Evolutionary conservation across 768 basidiomycete genomes (phyloP), one percentile per base, ranked within the genome.

Genomic region (Heimioporus sp.): DNA sequence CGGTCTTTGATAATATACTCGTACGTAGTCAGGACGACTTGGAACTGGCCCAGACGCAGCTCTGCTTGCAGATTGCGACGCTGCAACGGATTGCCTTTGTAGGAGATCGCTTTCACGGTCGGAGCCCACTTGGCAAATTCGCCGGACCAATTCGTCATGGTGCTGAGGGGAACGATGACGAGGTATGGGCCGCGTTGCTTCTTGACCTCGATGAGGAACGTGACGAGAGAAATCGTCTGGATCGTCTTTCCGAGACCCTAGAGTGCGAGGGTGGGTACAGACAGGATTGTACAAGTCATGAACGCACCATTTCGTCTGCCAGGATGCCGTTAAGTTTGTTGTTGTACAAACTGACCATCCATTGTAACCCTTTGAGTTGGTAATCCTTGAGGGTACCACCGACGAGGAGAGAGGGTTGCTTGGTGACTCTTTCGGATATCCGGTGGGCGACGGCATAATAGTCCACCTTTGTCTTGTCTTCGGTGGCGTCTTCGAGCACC

Each of bases 71-170:
- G 71, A 35, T 80, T 80, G 42, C 90, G 84, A 49, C 95, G 86
- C 55, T 90, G 88, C 12, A 79, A 68, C 2, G 94, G 95, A 51
- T 93, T 92, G 47, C 95, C 95, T 13, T 97, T 98, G 77, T 96
- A 94, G 31, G 94, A 81, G 39, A 97, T 75, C 46, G 77, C 79
- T 63, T 80, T 83, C 46, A 98, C 86, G 11, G 76, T 68, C 0
- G 95, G 95, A 4, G 94, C 94, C 94, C 95, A 97, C 67, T 93
- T 93, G n/a, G 89, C 86, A 63, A 98, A 97, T 74, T 97, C 94
- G 53, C 92, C 87, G 2, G 90, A 84, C 94, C 94, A 97, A 66
- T 97, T 97, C 48, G 94, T 96, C 83, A 98, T 88, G 8, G 95
- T 98, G 13, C 93, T 95, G 15, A 98, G 78, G 4, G 94, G 94